phyloP scores from a whole-genome alignment of 768 basidiomycete genomes.

The Suillus placidus region DNA sequence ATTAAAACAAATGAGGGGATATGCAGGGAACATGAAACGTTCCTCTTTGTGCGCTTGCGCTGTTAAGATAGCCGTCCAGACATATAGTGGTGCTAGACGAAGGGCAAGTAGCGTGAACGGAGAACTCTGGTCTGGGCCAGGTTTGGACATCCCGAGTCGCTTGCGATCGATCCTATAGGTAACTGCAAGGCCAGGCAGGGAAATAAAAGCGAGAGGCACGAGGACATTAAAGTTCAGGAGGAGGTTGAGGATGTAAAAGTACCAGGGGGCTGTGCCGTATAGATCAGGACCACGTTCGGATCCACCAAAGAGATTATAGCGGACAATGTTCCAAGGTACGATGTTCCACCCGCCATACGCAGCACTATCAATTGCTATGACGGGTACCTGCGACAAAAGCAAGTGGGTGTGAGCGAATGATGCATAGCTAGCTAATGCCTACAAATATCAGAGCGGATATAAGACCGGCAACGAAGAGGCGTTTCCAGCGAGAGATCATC shows the following conservation, averaged over 20 bases:
- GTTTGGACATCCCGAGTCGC: constrained; percentile 62
- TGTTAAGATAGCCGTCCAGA: constrained; percentile 85
- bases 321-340: constrained; percentile 92
- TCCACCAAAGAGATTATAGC: constrained; percentile 90
- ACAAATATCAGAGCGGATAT: constrained; percentile 67
- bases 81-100: constrained; percentile 84
- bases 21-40: constrained; percentile 96
- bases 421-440: constrained; percentile 23
- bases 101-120: constrained; percentile 78
- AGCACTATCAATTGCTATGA: constrained; percentile 79
- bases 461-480: constrained; percentile 55
- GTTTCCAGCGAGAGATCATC: constrained; percentile 62
- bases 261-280: constrained; percentile 89
- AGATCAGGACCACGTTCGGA: constrained; percentile 82
- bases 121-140: constrained; percentile 64
- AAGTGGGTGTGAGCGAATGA: not conserved
- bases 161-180: constrained; percentile 77
- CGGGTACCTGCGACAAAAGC: constrained; percentile 66
- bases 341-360: constrained; percentile 81
- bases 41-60: constrained; percentile 95
- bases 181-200: constrained; percentile 75
- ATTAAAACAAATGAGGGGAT: constrained; percentile 91
- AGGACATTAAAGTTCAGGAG: constrained; percentile 93
- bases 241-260: constrained; percentile 87
- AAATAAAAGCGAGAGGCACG: constrained; percentile 75